Percentiles rank a stretch among this genome's conserved stretches.
Conservation (phyloP, 164 flowering plant species). For the Litsea cubeba region DNA sequence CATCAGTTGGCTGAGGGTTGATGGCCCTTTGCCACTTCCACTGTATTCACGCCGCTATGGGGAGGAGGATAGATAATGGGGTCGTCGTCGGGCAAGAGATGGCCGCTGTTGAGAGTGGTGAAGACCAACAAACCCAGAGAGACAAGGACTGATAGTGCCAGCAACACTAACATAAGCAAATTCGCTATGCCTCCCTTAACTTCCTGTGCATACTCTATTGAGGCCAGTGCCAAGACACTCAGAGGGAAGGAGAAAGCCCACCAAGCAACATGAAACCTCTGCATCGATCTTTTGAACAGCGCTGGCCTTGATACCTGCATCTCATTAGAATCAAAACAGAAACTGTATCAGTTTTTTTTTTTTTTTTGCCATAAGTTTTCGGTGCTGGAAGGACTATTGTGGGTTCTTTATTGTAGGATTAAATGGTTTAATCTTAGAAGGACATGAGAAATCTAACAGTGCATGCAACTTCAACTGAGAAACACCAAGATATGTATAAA, state of each 20-base stretch:
- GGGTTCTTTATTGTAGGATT: too few relatives aligned
- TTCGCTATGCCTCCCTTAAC: slow-evolving; percentile 22
- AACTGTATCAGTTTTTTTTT: too few relatives aligned
- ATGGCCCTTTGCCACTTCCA: background rate
- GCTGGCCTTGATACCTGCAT: slow-evolving; percentile 36
- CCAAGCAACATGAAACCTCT: slow-evolving; percentile 40
- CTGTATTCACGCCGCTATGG: background rate
- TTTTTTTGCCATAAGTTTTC: too few relatives aligned
- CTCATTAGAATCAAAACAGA: background rate
- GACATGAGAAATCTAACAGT: too few relatives aligned
- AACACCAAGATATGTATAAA: too few relatives aligned
- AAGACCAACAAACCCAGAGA: slow-evolving; percentile 18
- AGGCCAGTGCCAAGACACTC: slow-evolving; percentile 32
- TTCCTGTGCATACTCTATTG: slow-evolving; percentile 30
- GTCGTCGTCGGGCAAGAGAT: slow-evolving; percentile 18
- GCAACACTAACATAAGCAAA: slow-evolving; percentile 20
- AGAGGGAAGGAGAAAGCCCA: slow-evolving; percentile 45
- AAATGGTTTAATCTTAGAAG: too few relatives aligned
- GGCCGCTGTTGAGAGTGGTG: slow-evolving; percentile 23
- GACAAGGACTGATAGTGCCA: slow-evolving; percentile 24
- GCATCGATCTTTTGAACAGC: slow-evolving; percentile 48
- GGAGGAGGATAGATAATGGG: slow-evolving; percentile 2
- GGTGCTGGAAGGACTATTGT: too few relatives aligned
- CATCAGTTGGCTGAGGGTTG: background rate
- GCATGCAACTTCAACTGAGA: too few relatives aligned